A percentile compares a stretch with the other conserved stretches of the same genome.
Conservation (phyloP, 768 basidiomycete species). For the Mrakia hoshinonis region DNA sequence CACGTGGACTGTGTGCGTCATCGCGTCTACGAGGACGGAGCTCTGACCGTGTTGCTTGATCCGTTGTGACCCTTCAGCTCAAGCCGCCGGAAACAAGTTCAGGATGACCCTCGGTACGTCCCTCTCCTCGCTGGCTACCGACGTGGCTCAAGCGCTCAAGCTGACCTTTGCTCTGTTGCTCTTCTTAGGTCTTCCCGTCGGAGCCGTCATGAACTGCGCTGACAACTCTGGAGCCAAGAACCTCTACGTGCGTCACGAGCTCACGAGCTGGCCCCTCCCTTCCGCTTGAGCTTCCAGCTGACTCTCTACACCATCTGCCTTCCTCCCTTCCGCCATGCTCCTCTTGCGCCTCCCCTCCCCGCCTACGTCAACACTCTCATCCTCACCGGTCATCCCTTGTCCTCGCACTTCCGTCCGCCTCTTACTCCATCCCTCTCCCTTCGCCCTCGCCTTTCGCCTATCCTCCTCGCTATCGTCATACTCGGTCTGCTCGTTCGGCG, state of each 20-base stretch:
- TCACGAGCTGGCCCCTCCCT: too few relatives aligned
- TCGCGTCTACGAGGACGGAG: not conserved
- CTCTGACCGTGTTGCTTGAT: not conserved
- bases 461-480: not conserved
- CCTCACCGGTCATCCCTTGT: not conserved
- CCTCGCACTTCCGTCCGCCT: not conserved
- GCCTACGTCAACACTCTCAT: not conserved
- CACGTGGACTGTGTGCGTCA: not conserved
- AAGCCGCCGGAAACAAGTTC: conserved; percentile 78
- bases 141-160: not conserved
- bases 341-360: not conserved
- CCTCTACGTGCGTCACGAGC: conserved; percentile 49
- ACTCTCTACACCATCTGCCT: not conserved
- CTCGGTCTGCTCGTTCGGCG: not conserved
- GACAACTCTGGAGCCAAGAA: conserved; percentile 99
- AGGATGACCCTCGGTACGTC: conserved; percentile 56
- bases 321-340: not conserved
- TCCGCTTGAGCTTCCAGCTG: not conserved
- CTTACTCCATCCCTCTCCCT: not conserved
- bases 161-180: not conserved
- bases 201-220: conserved; percentile 79
- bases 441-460: not conserved
- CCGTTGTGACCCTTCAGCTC: not conserved
- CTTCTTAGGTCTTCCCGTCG: conserved; percentile 82
- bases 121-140: not conserved